These are phyloP conservation scores for Amanita molliuscula DNA, from an alignment of 768 basidiomycete genomes.

Conservation along the genomic window DNA sequence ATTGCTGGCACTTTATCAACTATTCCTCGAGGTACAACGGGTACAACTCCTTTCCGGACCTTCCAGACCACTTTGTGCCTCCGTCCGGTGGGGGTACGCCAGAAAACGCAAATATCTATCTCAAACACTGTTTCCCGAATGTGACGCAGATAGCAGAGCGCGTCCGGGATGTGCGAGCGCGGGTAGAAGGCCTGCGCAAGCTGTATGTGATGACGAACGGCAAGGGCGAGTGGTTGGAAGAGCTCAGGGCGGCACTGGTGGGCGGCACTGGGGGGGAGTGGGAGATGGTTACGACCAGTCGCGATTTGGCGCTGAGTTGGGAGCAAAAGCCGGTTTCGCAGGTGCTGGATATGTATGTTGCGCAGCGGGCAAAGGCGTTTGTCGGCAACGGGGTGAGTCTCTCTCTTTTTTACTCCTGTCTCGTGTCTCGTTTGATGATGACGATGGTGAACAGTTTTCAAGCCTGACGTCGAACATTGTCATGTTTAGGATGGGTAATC, in stretches of 20 bases:
- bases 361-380: conserved; percentile 50
- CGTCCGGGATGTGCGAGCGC: conserved; percentile 20
- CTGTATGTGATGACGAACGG: conserved; percentile 64
- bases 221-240: conserved; percentile 33
- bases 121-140: conserved; percentile 42
- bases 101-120: conserved; percentile 24
- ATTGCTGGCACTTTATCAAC: conserved; percentile 8
- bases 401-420: not conserved
- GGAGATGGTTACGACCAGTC: conserved; percentile 41
- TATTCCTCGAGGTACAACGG: conserved; percentile 11
- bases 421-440: not conserved
- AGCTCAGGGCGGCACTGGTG: conserved; percentile 30
- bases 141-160: conserved; percentile 36
- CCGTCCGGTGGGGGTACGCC: not conserved
- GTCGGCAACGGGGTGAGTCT: conserved; percentile 61
- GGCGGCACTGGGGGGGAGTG: conserved; percentile 20
- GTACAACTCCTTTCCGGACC: conserved; percentile 10
- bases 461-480: no score
- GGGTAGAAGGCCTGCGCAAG: conserved; percentile 21
- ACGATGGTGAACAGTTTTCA: no score
- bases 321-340: conserved; percentile 49
- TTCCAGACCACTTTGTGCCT: conserved; percentile 9
- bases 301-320: conserved; percentile 41
- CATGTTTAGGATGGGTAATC: no score
- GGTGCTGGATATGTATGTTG: conserved; percentile 62